These are phyloP conservation scores for Hymenoscyphus repandus DNA, from an alignment of 2,329 filamentous ascomycete species.

Conservation along the genomic window DNA sequence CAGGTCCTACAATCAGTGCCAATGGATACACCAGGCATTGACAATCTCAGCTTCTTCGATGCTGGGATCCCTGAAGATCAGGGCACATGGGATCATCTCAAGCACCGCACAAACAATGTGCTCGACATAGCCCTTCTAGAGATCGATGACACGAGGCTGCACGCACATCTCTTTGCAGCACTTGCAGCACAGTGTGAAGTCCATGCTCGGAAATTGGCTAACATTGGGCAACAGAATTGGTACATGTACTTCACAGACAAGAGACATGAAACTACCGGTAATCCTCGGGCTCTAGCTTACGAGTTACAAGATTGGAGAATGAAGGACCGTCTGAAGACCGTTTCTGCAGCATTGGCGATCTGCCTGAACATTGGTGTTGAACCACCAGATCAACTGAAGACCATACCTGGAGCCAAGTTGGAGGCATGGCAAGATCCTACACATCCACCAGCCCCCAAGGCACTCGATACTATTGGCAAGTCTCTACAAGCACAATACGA, in stretches of 20 bases:
- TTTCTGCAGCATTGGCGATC: conserved; percentile 88
- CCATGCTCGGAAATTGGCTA: conserved; percentile 10
- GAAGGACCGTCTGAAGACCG: conserved; percentile 92
- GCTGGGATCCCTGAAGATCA: neutral
- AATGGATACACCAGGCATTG: neutral
- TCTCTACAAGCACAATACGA: conserved; percentile 95
- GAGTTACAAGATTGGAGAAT: conserved; percentile 92
- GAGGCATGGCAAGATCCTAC: conserved; percentile 97
- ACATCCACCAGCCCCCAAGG: conserved; percentile 71
- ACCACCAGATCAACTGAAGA: conserved; percentile 94
- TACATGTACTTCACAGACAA: conserved; percentile 99
- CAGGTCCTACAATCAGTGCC: neutral
- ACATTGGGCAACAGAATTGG: conserved; percentile 66
- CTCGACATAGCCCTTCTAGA: neutral
- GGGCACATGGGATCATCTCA: neutral
- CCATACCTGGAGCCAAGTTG: conserved; percentile 83
- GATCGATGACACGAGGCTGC: neutral
- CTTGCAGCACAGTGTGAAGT: neutral
- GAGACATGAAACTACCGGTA: conserved; percentile 89
- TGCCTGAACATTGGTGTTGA: conserved; percentile 98
- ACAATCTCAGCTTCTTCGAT: neutral
- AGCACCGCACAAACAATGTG: neutral
- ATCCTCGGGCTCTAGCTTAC: conserved; percentile 64
- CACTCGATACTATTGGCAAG: conserved; percentile 91
- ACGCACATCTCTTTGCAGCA: neutral